phyloP scores from a whole-genome alignment of 441 rosid species.

The Kokia cookei region DNA sequence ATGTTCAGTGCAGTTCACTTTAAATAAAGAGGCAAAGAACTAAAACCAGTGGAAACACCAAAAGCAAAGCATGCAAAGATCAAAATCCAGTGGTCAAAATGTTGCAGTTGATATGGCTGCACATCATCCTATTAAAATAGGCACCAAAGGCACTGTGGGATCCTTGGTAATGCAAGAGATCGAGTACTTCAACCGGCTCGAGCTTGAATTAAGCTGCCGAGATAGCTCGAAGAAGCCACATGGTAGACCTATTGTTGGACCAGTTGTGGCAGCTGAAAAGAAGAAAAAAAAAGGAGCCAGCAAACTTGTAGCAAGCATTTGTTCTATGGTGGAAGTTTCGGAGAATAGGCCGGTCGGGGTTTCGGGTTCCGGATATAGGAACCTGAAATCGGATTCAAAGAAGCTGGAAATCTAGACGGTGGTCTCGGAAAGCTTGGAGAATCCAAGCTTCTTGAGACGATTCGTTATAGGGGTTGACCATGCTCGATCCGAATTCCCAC shows the following conservation, averaged over 20 bases:
- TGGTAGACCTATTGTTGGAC: constrained; percentile 17
- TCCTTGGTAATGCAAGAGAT: constrained; percentile 52
- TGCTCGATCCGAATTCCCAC: constrained; percentile 69
- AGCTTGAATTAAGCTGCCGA: constrained; percentile 26
- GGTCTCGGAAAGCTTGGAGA: constrained; percentile 80
- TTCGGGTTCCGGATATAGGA: constrained; percentile 39
- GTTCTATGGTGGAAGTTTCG: constrained; percentile 51
- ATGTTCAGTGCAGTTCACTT: constrained; percentile 14
- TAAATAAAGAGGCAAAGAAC: constrained; percentile 37
- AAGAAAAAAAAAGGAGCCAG: constrained; percentile 42
- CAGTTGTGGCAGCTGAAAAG: constrained; percentile 27
- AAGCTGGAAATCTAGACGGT: constrained; percentile 40
- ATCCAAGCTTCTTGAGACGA: constrained; percentile 84
- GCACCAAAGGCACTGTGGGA: constrained; percentile 51
- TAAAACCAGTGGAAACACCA: constrained; percentile 15
- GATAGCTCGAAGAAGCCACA: constrained; percentile 27
- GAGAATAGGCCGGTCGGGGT: constrained; percentile 25
- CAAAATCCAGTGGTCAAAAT: constrained; percentile 8
- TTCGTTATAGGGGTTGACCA: constrained; percentile 72
- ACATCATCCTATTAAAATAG: constrained; percentile 36
- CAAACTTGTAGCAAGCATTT: constrained; percentile 36
- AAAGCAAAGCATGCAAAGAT: constrained; percentile 21
- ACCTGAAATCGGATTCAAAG: constrained; percentile 41
- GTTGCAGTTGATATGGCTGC: constrained; percentile 22
- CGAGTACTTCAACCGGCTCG: constrained; percentile 34